Base-by-base conservation (phyloP, 345 rosid species). In the Crucihimalaya himalaica region DNA sequence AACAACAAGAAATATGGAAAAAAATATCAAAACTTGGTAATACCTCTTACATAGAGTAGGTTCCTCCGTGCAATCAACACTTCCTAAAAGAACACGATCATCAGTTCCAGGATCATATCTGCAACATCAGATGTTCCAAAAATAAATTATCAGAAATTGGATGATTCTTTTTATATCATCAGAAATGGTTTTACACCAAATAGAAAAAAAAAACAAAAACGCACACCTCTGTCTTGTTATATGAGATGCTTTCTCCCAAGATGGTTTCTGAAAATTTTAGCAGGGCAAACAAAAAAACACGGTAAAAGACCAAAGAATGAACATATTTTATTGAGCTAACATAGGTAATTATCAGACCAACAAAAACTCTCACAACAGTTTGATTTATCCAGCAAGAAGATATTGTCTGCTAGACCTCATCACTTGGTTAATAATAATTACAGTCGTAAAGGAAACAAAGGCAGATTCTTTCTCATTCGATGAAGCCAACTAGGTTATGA, bases 181-280 rank as follows among this genome's bases (percentile, higher is more conserved):
- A 43, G 48, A 43, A 43, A 37, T 12, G 4, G 23, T 64, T 59
- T 53, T 6, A 20, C 15, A 57, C 10, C 34, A 65, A 21, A 66
- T 16, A 25, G 61, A 61, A 57, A 55, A 6, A 23, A 47, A 52
- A 20, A 53, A 20, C 59, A 10, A 37, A 31, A 37, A 43, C 72
- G 19, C 69, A 61, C 61, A 95, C 97, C 92, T 88, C 70, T 95
- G 82, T 78, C 87, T 87, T 55, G 89, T 80, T 71, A 85, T 84
- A 58, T 81, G 83, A 74, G 97, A 87, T 66, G 99, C 88, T 71
- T 85, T 95, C 79, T 90, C 97, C 99, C 99, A 95, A 4, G 97
- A 87, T 32, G 98, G 92, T 88, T 86, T 95, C 99, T 95, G 90
- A 75, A 76, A 80, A 32, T 19, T 72, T 62, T 63, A 60, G 34